phyloP scores from a whole-genome alignment of 176 grass and related monocot genomes.

The Lolium rigidum region DNA sequence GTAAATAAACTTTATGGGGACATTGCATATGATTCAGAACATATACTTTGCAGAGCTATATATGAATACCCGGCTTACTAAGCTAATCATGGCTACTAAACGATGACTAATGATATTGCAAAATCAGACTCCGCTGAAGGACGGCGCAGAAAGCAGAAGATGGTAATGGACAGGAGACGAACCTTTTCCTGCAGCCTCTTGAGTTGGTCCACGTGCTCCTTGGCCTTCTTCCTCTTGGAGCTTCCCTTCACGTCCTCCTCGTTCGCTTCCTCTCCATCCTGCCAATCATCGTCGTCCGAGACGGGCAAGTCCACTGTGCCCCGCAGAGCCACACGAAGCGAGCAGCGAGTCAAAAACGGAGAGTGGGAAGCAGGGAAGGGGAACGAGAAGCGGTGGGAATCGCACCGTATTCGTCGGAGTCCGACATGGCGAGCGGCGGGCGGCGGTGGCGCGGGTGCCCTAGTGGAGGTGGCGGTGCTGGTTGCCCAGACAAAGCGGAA shows the following conservation, averaged over 20 bases:
- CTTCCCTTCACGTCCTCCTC: neutral
- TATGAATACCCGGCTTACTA: neutral
- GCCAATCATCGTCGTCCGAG: conserved; percentile 44
- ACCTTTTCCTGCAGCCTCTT: conserved; percentile 83
- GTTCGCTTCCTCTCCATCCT: conserved; percentile 14
- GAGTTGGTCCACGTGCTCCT: conserved; percentile 72
- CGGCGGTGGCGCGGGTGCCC: conserved; percentile 23
- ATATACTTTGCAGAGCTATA: neutral
- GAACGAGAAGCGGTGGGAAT: neutral
- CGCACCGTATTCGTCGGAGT: conserved; percentile 65
- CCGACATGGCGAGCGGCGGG: conserved; percentile 59
- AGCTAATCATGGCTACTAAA: neutral
- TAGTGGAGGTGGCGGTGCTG: conserved; percentile 14
- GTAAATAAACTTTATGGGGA: neutral
- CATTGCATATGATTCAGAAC: neutral
- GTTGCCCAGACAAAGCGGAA: neutral
- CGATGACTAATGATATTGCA: neutral
- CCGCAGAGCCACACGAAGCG: conserved; percentile 33
- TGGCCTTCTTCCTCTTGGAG: conserved; percentile 47
- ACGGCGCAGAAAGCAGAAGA: neutral
- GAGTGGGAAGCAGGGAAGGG: neutral
- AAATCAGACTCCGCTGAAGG: neutral
- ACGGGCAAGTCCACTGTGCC: conserved; percentile 46
- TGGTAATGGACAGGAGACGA: neutral
- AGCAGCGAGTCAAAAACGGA: conserved; percentile 19